Percentiles rank a stretch among this genome's conserved stretches.
Conservation (phyloP, 176 grass and related monocot species). For the Musa troglodytarum region DNA sequence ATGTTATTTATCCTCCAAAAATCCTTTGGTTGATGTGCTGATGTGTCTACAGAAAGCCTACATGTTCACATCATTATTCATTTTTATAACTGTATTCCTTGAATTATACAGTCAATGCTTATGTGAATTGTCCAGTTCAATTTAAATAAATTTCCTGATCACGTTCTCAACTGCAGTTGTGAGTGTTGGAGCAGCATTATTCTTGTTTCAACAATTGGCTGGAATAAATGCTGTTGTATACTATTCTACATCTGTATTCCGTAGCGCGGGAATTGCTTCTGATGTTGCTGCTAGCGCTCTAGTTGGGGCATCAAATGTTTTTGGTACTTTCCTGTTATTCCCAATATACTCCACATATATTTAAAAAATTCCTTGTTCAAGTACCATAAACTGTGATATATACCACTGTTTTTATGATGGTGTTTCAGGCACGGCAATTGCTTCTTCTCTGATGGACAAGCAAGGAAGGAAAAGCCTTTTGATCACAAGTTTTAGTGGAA, state of each 20-base stretch:
- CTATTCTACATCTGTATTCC: constrained; percentile 97
- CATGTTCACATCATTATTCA: not conserved
- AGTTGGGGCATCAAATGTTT: constrained; percentile 96
- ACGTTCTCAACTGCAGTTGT: constrained; percentile 55
- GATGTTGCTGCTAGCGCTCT: constrained; percentile 99
- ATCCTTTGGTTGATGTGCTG: not conserved
- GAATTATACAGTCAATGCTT: not conserved
- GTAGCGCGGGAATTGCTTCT: constrained; percentile 85
- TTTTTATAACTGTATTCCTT: not conserved
- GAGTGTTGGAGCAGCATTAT: constrained; percentile 81
- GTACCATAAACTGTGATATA: not conserved
- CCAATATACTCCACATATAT: not conserved
- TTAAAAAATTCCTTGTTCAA: too few species aligned
- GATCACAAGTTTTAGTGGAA: constrained; percentile 94
- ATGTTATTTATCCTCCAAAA: not conserved
- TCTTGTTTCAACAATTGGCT: constrained; percentile 95
- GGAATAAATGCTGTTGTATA: constrained; percentile 99
- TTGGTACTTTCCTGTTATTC: constrained; percentile 46
- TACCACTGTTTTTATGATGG: not conserved
- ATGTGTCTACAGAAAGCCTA: not conserved
- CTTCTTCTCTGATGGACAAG: constrained; percentile 96
- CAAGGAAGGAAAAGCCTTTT: constrained; percentile 94
- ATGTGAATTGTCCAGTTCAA: not conserved
- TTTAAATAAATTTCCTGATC: not conserved
- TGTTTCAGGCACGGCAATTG: constrained; percentile 67